Evolutionary conservation across 202 grass and related monocot species (phyloP).

Genomic region (Alloteropsis angusta): DNA sequence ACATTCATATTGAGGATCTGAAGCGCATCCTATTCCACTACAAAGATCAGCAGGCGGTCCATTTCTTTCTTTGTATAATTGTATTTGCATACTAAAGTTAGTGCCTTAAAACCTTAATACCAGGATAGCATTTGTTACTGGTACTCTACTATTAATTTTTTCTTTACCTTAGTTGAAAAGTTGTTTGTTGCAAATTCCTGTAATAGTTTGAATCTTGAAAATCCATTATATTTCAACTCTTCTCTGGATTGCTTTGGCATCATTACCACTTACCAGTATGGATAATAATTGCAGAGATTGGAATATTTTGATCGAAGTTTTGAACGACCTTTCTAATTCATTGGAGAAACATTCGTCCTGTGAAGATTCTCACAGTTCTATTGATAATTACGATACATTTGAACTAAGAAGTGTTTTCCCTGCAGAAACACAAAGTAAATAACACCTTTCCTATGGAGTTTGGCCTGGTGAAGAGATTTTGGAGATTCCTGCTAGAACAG

Average conservation of each 20-base stretch:
- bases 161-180: neutral
- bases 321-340: neutral
- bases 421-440: constrained; percentile 68
- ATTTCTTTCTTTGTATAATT: constrained; percentile 21
- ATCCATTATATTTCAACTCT: neutral
- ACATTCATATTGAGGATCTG: constrained; percentile 72
- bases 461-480: constrained; percentile 83
- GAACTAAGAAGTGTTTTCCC: constrained; percentile 23
- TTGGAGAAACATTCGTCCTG: neutral
- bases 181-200: neutral
- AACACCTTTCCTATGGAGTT: constrained; percentile 73
- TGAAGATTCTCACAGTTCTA: neutral
- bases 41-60: constrained; percentile 64
- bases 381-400: neutral
- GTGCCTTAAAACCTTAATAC: neutral
- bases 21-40: constrained; percentile 59
- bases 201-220: neutral
- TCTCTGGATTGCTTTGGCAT: neutral
- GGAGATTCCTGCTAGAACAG: constrained; percentile 70
- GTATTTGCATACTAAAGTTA: neutral
- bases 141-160: neutral
- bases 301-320: neutral
- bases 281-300: neutral
- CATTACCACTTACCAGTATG: neutral
- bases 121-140: neutral